Percentiles rank a stretch among this genome's conserved stretches.
These are phyloP conservation scores for Cunninghamia lanceolata DNA, from an alignment of 75 land plant species.

Conservation along the genomic window DNA sequence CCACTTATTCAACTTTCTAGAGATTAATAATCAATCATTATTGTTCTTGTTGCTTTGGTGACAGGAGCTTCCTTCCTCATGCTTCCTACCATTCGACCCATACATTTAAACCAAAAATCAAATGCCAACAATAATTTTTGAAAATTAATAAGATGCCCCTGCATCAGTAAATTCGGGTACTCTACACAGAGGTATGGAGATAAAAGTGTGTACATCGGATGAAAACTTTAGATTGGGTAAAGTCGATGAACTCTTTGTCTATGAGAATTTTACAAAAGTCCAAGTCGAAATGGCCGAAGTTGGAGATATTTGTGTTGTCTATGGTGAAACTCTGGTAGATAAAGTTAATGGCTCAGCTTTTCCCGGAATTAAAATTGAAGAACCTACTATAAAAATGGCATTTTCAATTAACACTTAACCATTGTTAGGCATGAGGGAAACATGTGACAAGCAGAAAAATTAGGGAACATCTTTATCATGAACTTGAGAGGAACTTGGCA, in stretches of 20 bases:
- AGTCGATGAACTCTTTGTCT: constrained; percentile 94
- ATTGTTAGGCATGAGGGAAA: constrained; percentile 95
- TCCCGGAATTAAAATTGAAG: constrained; percentile 89
- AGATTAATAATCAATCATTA: too few relatives aligned
- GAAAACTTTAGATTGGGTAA: constrained; percentile 70
- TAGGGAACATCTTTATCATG: constrained; percentile 84
- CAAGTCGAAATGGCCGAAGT: constrained; percentile 77
- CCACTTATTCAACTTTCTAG: too few relatives aligned
- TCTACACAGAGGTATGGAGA: constrained; percentile 66
- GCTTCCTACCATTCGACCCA: too few relatives aligned
- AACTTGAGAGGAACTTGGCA: constrained; percentile 93
- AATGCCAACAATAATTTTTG: too few relatives aligned
- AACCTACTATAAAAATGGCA: constrained; percentile 95
- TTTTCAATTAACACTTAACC: constrained; percentile 94
- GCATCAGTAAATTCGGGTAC: too few relatives aligned
- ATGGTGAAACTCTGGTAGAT: constrained; percentile 94
- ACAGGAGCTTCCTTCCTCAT: too few relatives aligned
- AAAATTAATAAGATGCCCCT: too few relatives aligned
- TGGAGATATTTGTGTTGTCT: constrained; percentile 95
- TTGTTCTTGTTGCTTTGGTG: too few relatives aligned
- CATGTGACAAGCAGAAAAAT: constrained; percentile 94
- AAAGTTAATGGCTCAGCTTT: constrained; percentile 71
- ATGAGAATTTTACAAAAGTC: constrained; percentile 79
- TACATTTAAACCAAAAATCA: too few relatives aligned
- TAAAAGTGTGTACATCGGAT: constrained; percentile 89